phyloP scores from a whole-genome alignment of 225 moss, liverwort and hornwort species.

The Pleurozium schreberi region DNA sequence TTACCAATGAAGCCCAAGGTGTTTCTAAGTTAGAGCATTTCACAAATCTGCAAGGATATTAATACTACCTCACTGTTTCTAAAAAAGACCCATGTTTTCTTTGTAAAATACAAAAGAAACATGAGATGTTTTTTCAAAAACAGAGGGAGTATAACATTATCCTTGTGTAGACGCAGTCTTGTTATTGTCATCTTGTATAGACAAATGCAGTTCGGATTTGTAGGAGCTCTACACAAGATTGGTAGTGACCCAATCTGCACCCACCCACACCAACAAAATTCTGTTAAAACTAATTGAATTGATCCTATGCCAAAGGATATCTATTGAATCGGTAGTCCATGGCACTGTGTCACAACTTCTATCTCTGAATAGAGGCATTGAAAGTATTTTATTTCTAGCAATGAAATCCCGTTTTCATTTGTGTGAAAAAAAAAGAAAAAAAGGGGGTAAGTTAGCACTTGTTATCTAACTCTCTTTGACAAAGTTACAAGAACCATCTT shows the following conservation, averaged over 20 bases:
- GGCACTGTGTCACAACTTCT: fast-evolving
- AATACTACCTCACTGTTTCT: no score
- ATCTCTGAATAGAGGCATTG: background rate
- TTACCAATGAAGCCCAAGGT: background rate
- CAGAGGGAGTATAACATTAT: no score
- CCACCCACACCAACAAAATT: background rate
- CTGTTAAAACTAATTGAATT: background rate
- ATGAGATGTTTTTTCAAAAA: no score
- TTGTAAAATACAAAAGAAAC: no score
- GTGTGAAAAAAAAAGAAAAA: no score
- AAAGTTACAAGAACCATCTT: no score
- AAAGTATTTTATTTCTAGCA: no score
- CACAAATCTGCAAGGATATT: background rate
- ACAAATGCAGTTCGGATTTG: background rate
- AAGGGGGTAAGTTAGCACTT: no score
- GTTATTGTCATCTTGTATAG: background rate
- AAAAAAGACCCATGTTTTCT: no score
- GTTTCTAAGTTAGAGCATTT: background rate
- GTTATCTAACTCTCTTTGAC: background rate
- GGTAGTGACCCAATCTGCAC: conserved; percentile 17
- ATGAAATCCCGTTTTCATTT: no score
- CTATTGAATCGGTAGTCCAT: background rate
- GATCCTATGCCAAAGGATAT: background rate
- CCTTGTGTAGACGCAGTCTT: background rate
- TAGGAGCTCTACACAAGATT: background rate